Base-by-base conservation (phyloP, 495 filamentous ascomycete species). In the Xylaria castorea region DNA sequence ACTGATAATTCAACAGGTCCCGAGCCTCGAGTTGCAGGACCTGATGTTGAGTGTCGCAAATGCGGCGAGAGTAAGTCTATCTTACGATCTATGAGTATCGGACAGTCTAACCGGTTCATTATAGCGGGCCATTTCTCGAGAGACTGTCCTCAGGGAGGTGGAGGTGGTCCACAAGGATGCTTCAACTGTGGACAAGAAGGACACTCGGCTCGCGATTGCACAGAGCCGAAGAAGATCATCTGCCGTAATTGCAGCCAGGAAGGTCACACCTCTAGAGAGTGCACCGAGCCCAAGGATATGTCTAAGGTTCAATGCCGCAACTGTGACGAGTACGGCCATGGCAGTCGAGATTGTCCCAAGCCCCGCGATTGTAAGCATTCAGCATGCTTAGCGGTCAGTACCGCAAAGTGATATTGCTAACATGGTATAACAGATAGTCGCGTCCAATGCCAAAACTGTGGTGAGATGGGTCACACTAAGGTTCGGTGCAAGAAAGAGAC, bases 91-190 rank as follows among this genome's bases (percentile, higher is more conserved):
- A 46, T 18, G 11, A n/a, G 14, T n/a, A 38, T 34, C 20, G 9
- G 42, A n/a, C 16, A 44, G 38, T 73, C 71, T 80, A 61, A 76
- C 61, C 36, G 67, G 51, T 70, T 76, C 57, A 34, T 73, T 20
- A 42, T 34, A 94, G 91, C 87, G 66, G 95, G 95, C 5, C 95
- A 97, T 74, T 96, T 95, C 80, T 89, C 92, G 3, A 89, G 88
- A 70, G 94, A 97, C 73, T 98, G 95, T 76, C 93, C 93, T 40
- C 84, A 89, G 74, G 83, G 78, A 25, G 79, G 81, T 61, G 83
- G 78, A 51, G 83, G 83, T 30, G 81, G 85, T 60, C 81, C 82
- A 57, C 75, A 71, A 30, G 86, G 82, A 51, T 93, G 91, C 75
- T 91, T 85, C 68, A 92, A 92, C 79, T 92, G 91, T 77, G 88